A percentile compares a stretch with the other conserved stretches of the same genome.
Conservation (phyloP, 2,329 filamentous ascomycete genomes). For the Claviceps pazoutovae region DNA sequence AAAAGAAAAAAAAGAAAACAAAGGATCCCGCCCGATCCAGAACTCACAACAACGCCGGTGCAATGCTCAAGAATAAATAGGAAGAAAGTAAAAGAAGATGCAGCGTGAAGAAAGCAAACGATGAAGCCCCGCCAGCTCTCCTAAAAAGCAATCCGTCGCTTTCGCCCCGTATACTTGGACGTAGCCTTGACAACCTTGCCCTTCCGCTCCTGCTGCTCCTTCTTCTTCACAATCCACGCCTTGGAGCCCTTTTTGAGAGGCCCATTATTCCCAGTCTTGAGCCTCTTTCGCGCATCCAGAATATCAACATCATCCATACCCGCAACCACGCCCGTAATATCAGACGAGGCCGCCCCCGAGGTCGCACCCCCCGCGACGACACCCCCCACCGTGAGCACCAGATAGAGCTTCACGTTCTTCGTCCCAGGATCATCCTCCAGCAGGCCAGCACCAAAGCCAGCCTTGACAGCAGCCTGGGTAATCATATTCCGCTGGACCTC, state of each 20-base stretch:
- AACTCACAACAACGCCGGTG: conserved; percentile 13
- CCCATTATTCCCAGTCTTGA: conserved; percentile 28
- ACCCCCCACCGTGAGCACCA: conserved; percentile 75
- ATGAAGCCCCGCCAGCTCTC: not conserved
- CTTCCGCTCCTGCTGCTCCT: conserved; percentile 86
- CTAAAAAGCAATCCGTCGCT: conserved; percentile 65
- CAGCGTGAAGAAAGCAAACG: not conserved
- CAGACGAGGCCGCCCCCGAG: conserved; percentile 40
- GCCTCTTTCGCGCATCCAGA: conserved; percentile 49
- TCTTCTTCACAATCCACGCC: conserved; percentile 72
- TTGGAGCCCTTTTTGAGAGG: conserved; percentile 68
- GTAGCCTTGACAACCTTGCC: conserved; percentile 86
- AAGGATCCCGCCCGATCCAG: no score
- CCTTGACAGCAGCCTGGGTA: conserved; percentile 74
- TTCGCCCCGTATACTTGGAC: conserved; percentile 89
- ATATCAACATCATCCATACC: conserved; percentile 84
- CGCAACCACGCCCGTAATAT: conserved; percentile 81
- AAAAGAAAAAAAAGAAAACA: not conserved
- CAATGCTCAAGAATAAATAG: conserved; percentile 8
- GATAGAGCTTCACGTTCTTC: conserved; percentile 92
- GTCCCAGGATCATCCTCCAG: conserved; percentile 92
- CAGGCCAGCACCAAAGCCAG: conserved; percentile 88
- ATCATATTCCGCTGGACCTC: conserved; percentile 87
- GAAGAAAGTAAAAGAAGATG: not conserved
- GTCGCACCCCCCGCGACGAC: conserved; percentile 27